These are phyloP conservation scores for Leccinum incarnatum DNA, from an alignment of 768 basidiomycete genomes.

Conservation along the genomic window DNA sequence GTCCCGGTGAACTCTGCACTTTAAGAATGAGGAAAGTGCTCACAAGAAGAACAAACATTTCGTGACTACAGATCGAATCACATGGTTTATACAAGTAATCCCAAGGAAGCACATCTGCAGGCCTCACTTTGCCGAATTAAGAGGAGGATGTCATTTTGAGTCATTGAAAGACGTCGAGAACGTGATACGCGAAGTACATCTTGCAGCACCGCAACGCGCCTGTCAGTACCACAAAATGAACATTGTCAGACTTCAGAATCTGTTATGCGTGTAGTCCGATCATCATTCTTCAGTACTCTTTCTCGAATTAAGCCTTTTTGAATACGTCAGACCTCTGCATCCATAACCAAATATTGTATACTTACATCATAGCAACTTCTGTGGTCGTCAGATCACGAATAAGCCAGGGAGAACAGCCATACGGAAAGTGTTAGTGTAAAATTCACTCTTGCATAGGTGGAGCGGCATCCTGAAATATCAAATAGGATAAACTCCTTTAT, in stretches of 20 bases:
- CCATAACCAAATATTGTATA: not conserved
- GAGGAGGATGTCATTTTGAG: not conserved
- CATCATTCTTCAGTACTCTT: not conserved
- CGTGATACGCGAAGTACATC: not conserved
- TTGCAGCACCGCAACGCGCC: too few species aligned
- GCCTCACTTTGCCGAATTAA: too few species aligned
- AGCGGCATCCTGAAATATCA: slow-evolving; percentile 5
- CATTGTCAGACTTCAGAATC: not conserved
- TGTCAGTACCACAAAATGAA: too few species aligned
- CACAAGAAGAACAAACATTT: too few species aligned
- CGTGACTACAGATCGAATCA: too few species aligned
- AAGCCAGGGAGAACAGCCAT: not conserved
- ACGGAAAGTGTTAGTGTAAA: slow-evolving; percentile 3
- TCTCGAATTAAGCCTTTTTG: not conserved
- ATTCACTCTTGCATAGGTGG: slow-evolving; percentile 6
- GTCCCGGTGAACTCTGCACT: too few species aligned
- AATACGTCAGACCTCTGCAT: not conserved
- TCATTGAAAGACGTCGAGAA: not conserved
- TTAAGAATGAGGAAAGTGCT: too few species aligned
- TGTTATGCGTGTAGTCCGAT: not conserved
- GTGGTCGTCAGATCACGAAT: not conserved
- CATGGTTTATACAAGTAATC: too few species aligned
- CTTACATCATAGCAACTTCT: slow-evolving; percentile 10
- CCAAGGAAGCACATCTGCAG: too few species aligned
- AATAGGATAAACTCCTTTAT: not conserved